Conservation (phyloP, 1,284 basidiomycete species). For the Pterula multifida region DNA sequence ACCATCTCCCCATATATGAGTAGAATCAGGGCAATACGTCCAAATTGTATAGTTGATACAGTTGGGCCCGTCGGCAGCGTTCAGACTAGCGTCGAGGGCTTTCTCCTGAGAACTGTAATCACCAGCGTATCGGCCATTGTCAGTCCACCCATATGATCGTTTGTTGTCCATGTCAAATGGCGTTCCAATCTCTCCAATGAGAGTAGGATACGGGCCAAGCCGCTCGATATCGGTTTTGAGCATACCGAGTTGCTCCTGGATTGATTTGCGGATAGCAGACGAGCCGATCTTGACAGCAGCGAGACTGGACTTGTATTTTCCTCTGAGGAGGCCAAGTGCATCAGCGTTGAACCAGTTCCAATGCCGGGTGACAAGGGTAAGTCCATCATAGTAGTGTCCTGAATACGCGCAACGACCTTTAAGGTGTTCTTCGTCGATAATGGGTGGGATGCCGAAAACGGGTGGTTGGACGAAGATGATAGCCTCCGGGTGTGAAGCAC, state of each 20-base stretch:
- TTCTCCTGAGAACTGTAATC: constrained; percentile 75
- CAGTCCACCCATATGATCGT: constrained; percentile 73
- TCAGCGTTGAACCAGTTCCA: constrained; percentile 99
- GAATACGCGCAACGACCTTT: constrained; percentile 69
- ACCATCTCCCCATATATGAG: constrained; percentile 85
- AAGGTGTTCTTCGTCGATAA: constrained; percentile 48
- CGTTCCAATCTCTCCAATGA: constrained; percentile 93
- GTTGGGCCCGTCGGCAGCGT: constrained; percentile 80
- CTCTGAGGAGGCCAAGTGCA: constrained; percentile 80
- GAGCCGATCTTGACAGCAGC: constrained; percentile 74
- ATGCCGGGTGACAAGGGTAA: constrained; percentile 73
- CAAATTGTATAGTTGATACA: constrained; percentile 79
- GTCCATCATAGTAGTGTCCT: constrained; percentile 91
- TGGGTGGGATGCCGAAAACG: constrained; percentile 77
- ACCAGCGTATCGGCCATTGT: constrained; percentile 62
- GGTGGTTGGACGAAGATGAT: constrained; percentile 91
- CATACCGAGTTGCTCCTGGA: constrained; percentile 78
- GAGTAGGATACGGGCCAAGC: constrained; percentile 71
- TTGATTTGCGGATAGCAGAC: constrained; percentile 65
- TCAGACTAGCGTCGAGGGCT: constrained; percentile 87
- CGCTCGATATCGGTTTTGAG: constrained; percentile 64
- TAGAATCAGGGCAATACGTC: constrained; percentile 78
- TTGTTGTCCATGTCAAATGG: constrained; percentile 89
- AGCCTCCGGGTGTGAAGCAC: constrained; percentile 67
- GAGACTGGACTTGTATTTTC: constrained; percentile 68